Base-by-base conservation (phyloP, 2,329 filamentous ascomycete species). In the Phialophora expanda region DNA sequence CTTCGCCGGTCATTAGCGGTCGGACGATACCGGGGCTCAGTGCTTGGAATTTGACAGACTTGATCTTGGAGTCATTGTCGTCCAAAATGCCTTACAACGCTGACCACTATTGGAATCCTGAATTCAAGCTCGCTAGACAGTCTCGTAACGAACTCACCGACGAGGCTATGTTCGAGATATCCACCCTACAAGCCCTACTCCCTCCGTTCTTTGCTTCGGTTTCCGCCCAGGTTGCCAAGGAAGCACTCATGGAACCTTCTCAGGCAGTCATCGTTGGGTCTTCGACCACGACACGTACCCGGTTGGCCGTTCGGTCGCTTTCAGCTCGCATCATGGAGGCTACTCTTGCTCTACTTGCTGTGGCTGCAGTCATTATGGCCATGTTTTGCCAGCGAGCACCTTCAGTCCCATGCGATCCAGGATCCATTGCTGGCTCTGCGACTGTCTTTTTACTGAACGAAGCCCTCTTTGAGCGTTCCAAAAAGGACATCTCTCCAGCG, bases 321-420 rank as follows among this genome's bases (percentile, higher is more conserved):
- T 53, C 48, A 26, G 48, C 48, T 17, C 48, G 48, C 20, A 53
- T 53, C 9, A 53, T 53, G 48, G 48, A 53, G 26, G 48, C 48
- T 12, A 28, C 48, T n/a, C 48, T 53, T 4, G 26, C 14, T 9
- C 9, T 53, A 14, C 48, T 53, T 2, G 26, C 48, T 24, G 26
- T 53, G 26, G 20, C 26, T 53, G 48, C 48, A 26, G 26, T 53
- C 26, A n/a, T 28, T 5, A 53, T 53, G 48, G 48, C 48, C 5
- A 26, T 28, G 20, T 53, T 53, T 12, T 53, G 48, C 48, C 9
- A 11, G 7, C 48, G 48, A 17, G 17, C 20, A 17, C 12, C 11
- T 11, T 53, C 26, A 7, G 6, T 53, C 12, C 48, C 48, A 26
- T 53, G 48, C 26, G 48, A 53, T 53, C 48, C 48, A 53, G 48